phyloP scores from a whole-genome alignment of 495 filamentous ascomycete genomes.

The Neurospora terricola region DNA sequence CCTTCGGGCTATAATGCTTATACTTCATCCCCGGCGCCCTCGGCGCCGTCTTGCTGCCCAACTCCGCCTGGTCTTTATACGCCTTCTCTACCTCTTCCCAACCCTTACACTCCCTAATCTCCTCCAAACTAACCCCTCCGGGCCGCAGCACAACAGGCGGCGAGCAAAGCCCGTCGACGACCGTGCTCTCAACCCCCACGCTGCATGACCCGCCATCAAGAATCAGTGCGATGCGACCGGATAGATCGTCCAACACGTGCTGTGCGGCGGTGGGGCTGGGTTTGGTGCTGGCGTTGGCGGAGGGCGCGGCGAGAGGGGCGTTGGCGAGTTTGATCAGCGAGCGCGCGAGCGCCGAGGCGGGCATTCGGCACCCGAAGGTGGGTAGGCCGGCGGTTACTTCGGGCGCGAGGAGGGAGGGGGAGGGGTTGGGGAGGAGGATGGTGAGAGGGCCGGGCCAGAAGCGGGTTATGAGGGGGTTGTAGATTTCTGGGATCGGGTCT shows the following conservation, averaged over 20 bases:
- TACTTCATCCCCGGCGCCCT: slow-evolving; percentile 98
- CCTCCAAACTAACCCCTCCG: slow-evolving; percentile 83
- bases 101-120: slow-evolving; percentile 48
- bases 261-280: slow-evolving; percentile 82
- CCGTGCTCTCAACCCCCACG: slow-evolving; percentile 93
- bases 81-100: slow-evolving; percentile 71
- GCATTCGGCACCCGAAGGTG: slow-evolving; percentile 89
- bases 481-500: slow-evolving; percentile 66
- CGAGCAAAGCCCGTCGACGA: slow-evolving; percentile 76
- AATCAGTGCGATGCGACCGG: slow-evolving; percentile 77
- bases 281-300: slow-evolving; percentile 86
- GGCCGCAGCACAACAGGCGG: slow-evolving; percentile 80
- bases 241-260: slow-evolving; percentile 79
- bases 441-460: slow-evolving; percentile 97
- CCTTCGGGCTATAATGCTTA: slow-evolving; percentile 90
- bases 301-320: slow-evolving; percentile 82
- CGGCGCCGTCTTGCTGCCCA: slow-evolving; percentile 44
- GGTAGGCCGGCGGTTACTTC: slow-evolving; percentile 77
- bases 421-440: slow-evolving; percentile 74
- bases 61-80: slow-evolving; percentile 58
- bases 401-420: slow-evolving; percentile 58
- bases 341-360: slow-evolving; percentile 70
- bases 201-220: slow-evolving; percentile 78
- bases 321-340: slow-evolving; percentile 69
- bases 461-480: slow-evolving; percentile 62